Evolutionary conservation across 2,329 filamentous ascomycete species (phyloP).

Genomic region (Tricladium varicosporioides): DNA sequence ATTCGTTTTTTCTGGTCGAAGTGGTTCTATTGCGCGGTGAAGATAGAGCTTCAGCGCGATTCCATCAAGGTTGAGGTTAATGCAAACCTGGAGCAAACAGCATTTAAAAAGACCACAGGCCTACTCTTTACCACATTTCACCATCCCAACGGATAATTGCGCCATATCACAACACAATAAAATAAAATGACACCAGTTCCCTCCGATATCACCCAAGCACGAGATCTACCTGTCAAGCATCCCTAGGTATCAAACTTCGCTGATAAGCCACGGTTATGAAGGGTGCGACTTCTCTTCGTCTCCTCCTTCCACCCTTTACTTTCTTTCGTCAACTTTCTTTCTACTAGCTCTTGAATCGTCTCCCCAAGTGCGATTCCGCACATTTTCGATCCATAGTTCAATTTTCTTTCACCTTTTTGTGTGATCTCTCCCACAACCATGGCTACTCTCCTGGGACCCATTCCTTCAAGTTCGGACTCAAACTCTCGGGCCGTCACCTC

Average conservation of each 20-base stretch:
- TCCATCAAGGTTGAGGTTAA: not conserved
- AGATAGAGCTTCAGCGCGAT: not conserved
- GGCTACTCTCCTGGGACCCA: constrained; percentile 4
- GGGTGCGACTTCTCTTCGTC: not conserved
- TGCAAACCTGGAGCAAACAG: not conserved
- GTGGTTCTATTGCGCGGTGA: not conserved
- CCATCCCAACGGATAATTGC: constrained; percentile 15
- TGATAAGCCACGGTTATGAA: constrained; percentile 4
- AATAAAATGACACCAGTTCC: constrained; percentile 21
- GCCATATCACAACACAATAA: constrained; percentile 19
- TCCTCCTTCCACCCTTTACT: not conserved
- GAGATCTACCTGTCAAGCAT: not conserved
- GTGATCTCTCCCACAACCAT: not conserved
- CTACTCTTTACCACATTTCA: constrained; percentile 9
- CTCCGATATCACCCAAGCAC: constrained; percentile 5
- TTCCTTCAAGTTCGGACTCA: not conserved
- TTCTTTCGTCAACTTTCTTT: not conserved
- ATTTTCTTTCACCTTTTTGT: not conserved
- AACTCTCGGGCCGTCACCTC: not conserved
- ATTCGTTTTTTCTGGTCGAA: not conserved
- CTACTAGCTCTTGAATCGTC: not conserved
- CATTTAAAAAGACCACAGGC: not conserved
- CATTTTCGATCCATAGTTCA: not conserved
- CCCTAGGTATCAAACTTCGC: not conserved
- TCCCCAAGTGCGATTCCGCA: not conserved